Base-by-base conservation (phyloP, 495 filamentous ascomycete species). In the Trichoderma parareesei region DNA sequence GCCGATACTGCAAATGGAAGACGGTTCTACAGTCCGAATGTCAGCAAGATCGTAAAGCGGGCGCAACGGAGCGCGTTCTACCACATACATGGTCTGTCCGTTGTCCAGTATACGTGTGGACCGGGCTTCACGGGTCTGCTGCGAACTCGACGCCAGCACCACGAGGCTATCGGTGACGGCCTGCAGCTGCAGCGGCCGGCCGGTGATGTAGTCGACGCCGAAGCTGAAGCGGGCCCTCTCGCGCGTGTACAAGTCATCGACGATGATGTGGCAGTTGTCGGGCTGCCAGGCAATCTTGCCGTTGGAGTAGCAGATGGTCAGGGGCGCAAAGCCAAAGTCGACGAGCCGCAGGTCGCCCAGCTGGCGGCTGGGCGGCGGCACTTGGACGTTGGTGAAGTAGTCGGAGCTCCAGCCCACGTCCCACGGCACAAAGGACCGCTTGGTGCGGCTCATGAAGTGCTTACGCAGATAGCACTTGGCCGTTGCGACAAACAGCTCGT, bases 201-300 rank as follows among this genome's bases (percentile, higher is more conserved):
- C 53, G 8, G 53, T 35, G 33, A 57, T 57, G 27, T 13, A 57
- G 33, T 57, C 53, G 5, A 57, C 18, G 53, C 53, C 53, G 27
- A 57, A 57, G 53, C 53, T 57, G 53, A 57, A 57, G 9, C 53
- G 53, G 9, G 20, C 10, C 27, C 53, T 57, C 53, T 57, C 53
- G 8, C 53, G 33, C 2, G 27, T 57, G 53, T 57, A 57, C 53
- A 57, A 37, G 8, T 57, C 53, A 37, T 57, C 53, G 9, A 57
- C 53, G 14, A 57, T 35, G 11, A 57, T 10, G 20, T 57, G 33
- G 27, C 53, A 57, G 27, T 57, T 57, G 20, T 57, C 53, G 5
- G 53, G 53, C 53, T 57, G 53, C 53, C 53, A 57, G 14, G 53
- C 53, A 33, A 57, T 33, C 53, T 57, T 57, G 53, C 53, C 53